Evolutionary conservation across 345 rosid species (phyloP), one percentile per base, ranked within the genome.

Genomic region (Hibiscus syriacus): DNA sequence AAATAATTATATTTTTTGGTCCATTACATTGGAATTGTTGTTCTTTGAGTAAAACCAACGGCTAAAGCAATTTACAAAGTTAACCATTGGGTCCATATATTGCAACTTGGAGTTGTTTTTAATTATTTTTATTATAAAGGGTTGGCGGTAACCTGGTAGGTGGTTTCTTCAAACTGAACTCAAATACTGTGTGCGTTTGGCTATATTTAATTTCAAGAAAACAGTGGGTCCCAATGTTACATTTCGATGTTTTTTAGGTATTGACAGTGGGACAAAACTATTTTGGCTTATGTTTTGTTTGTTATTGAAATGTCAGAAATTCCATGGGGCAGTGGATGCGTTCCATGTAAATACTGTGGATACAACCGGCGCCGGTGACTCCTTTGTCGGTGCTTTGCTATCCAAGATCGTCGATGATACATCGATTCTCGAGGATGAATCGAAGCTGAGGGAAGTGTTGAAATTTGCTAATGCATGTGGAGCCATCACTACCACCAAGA

Each of bases 341-440:
- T 94, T 89, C 81, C 93, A 77, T 70, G 98, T 91, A 36, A 70
- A 89, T 0, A 56, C 99, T 0, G 82, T 94, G 16, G 99, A 94
- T 73, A 91, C 99, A 70, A 94, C 99, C 0, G 98, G 99, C 53
- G 99, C 99, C 25, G 99, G 99, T 50, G 99, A 94, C 76, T 72
- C 99, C 16, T 94, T 86, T 61, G 87, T 94, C 0, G 99, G 99
- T 34, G 96, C 99, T 17, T 80, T 94, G 60, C 82, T 94, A 19
- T 74, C 83, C 86, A 89, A 83, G 84, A 64, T 89, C 69, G 98
- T 91, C 1, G 89, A 84, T 48, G 96, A 94, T 63, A 88, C 66
- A 2, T 73, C 89, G 7, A 32, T 92, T 0, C 78, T 93, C 0
- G 97, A 90, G 87, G 98, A 38, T 38, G 41, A 38, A 38, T 38